These are phyloP conservation scores for Aspergillus cavernicola DNA, from an alignment of 495 filamentous ascomycete species.

Conservation along the genomic window DNA sequence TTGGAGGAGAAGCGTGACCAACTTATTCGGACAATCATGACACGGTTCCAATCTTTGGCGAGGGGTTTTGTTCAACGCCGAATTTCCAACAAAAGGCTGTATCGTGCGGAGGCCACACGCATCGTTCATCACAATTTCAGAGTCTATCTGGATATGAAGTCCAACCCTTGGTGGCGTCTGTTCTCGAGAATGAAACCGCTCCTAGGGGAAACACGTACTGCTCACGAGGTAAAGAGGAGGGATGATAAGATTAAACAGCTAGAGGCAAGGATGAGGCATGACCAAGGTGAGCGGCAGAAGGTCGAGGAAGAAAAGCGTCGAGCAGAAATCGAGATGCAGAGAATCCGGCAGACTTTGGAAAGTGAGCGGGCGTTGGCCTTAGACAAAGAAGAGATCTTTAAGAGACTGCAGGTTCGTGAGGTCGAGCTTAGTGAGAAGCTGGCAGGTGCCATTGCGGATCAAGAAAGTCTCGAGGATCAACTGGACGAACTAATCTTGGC, in stretches of 20 bases:
- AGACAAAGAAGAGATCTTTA: constrained; percentile 98
- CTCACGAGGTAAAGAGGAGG: constrained; percentile 85
- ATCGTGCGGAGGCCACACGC: constrained; percentile 88
- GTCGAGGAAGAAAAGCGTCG: constrained; percentile 91
- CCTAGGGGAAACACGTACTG: constrained; percentile 83
- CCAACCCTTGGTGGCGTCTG: constrained; percentile 95
- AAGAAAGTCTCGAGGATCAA: constrained; percentile 89
- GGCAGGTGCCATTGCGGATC: constrained; percentile 87
- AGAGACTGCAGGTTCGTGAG: constrained; percentile 84
- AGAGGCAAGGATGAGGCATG: constrained; percentile 75
- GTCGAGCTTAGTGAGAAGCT: constrained; percentile 88
- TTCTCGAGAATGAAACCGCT: constrained; percentile 96
- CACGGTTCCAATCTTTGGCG: constrained; percentile 87
- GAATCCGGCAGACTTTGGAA: constrained; percentile 88
- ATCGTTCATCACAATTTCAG: constrained; percentile 94
- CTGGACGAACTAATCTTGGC: constrained; percentile 84
- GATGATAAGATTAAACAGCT: constrained; percentile 90
- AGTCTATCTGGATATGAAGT: constrained; percentile 79
- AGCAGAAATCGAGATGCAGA: constrained; percentile 78
- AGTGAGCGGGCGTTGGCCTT: constrained; percentile 91
- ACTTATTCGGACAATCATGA: constrained; percentile 88
- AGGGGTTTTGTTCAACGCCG: constrained; percentile 85
- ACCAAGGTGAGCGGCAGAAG: constrained; percentile 68
- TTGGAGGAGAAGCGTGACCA: constrained; percentile 92
- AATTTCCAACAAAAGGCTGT: constrained; percentile 85